These are phyloP conservation scores for Castanea sativa DNA, from an alignment of 306 rosid genomes.

Conservation along the genomic window DNA sequence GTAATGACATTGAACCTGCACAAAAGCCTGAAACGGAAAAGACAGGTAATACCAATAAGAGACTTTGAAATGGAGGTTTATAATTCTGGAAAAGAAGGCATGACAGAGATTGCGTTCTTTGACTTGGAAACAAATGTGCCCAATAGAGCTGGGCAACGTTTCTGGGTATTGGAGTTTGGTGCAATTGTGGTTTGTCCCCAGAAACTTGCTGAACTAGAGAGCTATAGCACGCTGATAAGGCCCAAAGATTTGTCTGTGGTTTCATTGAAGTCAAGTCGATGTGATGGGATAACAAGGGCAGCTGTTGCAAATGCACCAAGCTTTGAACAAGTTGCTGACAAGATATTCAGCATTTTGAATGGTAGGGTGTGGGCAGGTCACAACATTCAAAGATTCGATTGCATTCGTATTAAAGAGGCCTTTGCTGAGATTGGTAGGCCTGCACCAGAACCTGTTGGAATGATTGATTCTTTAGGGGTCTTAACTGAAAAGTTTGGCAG, in stretches of 20 bases:
- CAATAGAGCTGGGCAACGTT: slow-evolving; percentile 52
- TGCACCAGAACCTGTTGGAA: slow-evolving; percentile 64
- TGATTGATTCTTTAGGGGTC: slow-evolving; percentile 72
- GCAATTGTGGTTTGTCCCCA: slow-evolving; percentile 74
- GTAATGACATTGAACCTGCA: background rate
- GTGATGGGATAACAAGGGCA: slow-evolving; percentile 74
- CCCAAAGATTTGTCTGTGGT: slow-evolving; percentile 66
- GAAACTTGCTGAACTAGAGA: slow-evolving; percentile 78
- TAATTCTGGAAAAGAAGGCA: slow-evolving; percentile 36
- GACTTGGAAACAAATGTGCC: slow-evolving; percentile 95
- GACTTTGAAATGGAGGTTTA: slow-evolving; percentile 38
- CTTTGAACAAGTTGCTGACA: slow-evolving; percentile 77
- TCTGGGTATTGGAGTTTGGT: slow-evolving; percentile 81
- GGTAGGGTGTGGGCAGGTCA: slow-evolving; percentile 97
- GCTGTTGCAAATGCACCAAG: slow-evolving; percentile 61
- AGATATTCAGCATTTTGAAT: slow-evolving; percentile 63
- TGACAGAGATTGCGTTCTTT: slow-evolving; percentile 77
- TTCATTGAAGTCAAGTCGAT: slow-evolving; percentile 52
- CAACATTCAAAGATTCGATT: slow-evolving; percentile 80
- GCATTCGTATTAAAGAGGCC: slow-evolving; percentile 81
- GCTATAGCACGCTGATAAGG: slow-evolving; percentile 65
- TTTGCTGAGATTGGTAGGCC: slow-evolving; percentile 62
- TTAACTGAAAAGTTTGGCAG: slow-evolving; percentile 67
- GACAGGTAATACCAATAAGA: background rate
- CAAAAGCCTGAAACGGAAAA: slow-evolving; percentile 5